Evolutionary conservation across 176 grass and related monocot species (phyloP).

Genomic region (Echinochloa phyllopogon): DNA sequence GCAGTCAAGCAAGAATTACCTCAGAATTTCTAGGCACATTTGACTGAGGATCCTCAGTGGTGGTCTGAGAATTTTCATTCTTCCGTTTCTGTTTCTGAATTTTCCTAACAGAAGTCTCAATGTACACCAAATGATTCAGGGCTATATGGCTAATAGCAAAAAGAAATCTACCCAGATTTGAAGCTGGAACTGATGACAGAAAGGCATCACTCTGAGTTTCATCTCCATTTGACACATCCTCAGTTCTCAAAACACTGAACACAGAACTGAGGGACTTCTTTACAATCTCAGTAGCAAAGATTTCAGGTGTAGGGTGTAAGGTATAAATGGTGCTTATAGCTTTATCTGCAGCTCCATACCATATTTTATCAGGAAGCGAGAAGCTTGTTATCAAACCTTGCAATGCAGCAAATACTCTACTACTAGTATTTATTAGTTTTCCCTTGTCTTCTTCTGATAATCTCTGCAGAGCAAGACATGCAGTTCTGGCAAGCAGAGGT

Average conservation of each 20-base stretch:
- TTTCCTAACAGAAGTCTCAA: conserved; percentile 81
- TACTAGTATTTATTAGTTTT: conserved; percentile 62
- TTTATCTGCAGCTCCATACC: conserved; percentile 88
- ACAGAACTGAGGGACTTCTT: conserved; percentile 77
- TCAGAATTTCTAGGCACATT: conserved; percentile 52
- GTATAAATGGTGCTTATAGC: conserved; percentile 81
- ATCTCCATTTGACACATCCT: conserved; percentile 47
- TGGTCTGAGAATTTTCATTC: conserved; percentile 62
- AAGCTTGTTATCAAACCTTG: conserved; percentile 71
- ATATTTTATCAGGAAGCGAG: conserved; percentile 84
- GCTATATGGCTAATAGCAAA: conserved; percentile 87
- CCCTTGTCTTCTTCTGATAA: conserved; percentile 89
- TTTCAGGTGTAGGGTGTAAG: conserved; percentile 77
- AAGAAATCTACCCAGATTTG: conserved; percentile 87
- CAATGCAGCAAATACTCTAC: conserved; percentile 71
- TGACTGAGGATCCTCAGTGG: conserved; percentile 38
- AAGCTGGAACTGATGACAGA: conserved; percentile 55
- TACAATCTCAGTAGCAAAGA: conserved; percentile 73
- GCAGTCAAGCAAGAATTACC: conserved; percentile 49
- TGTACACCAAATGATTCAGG: conserved; percentile 93
- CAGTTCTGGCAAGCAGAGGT: conserved; percentile 87
- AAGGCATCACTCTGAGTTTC: conserved; percentile 38
- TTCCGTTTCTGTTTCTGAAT: conserved; percentile 85
- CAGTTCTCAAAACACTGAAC: conserved; percentile 48
- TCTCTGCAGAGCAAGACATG: conserved; percentile 85